Evolutionary conservation across 2,329 filamentous ascomycete genomes (phyloP).

Genomic region (Aspergillus sp.): DNA sequence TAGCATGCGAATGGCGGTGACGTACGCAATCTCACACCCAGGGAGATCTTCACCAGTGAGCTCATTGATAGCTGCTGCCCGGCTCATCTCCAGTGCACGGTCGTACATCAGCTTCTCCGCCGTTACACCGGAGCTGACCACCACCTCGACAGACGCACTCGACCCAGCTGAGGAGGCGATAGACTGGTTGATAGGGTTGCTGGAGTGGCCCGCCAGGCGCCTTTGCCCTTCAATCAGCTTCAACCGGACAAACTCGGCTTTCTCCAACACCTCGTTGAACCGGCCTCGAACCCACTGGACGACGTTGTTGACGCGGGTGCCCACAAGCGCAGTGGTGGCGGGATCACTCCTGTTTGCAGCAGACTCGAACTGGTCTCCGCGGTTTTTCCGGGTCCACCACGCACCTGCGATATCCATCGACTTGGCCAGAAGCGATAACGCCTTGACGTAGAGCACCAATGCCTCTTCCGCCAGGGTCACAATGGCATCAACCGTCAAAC

Average conservation of each 20-base stretch:
- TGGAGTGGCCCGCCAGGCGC: constrained; percentile 71
- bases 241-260: constrained; percentile 85
- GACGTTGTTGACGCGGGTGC: constrained; percentile 75
- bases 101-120: constrained; percentile 98
- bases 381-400: constrained; percentile 79
- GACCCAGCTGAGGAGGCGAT: constrained; percentile 50
- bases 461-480: constrained; percentile 89
- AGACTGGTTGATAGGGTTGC: constrained; percentile 71
- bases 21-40: constrained; percentile 86
- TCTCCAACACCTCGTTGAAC: constrained; percentile 96
- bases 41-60: constrained; percentile 80
- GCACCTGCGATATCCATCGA: constrained; percentile 90
- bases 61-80: constrained; percentile 88
- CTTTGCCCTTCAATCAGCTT: constrained; percentile 82
- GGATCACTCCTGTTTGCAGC: constrained; percentile 38
- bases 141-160: constrained; percentile 65
- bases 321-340: constrained; percentile 43
- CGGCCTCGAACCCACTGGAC: constrained; percentile 91
- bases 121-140: constrained; percentile 78
- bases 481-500: constrained; percentile 75
- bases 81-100: constrained; percentile 91
- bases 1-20: constrained; percentile 87
- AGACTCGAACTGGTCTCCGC: constrained; percentile 47
- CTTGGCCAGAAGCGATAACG: constrained; percentile 77
- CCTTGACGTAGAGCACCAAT: constrained; percentile 91